These are phyloP conservation scores for Musa beccarii DNA, from an alignment of 176 grass and related monocot genomes.

Conservation along the genomic window DNA sequence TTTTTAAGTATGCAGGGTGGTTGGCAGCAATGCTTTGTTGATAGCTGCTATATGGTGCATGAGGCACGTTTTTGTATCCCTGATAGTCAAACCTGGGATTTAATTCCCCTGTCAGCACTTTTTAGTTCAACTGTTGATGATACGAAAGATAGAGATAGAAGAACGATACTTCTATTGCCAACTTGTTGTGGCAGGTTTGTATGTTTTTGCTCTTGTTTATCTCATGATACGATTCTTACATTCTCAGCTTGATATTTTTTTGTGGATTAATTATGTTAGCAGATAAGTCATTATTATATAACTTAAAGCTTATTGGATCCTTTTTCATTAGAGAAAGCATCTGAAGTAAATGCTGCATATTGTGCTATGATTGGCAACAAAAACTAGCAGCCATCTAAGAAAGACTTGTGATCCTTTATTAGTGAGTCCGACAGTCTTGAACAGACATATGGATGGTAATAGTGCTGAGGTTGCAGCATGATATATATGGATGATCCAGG, in stretches of 20 bases:
- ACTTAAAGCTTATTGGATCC: background rate
- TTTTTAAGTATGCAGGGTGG: constrained; percentile 14
- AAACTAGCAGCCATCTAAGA: no score
- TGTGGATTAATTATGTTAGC: background rate
- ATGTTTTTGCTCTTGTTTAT: constrained; percentile 7
- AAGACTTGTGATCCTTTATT: no score
- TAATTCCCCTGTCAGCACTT: constrained; percentile 63
- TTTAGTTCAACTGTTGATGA: constrained; percentile 38
- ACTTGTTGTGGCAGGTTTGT: constrained; percentile 83
- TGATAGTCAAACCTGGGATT: constrained; percentile 88
- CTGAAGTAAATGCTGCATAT: background rate
- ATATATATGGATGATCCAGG: background rate
- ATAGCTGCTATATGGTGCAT: constrained; percentile 44
- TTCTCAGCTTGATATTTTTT: background rate
- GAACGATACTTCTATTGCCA: constrained; percentile 48
- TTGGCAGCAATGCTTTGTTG: constrained; percentile 84
- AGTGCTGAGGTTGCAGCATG: background rate
- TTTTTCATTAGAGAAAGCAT: background rate
- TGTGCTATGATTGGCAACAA: background rate
- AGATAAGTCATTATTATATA: background rate
- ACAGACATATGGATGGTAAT: background rate
- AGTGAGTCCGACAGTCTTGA: no score
- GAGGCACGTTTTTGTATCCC: constrained; percentile 74
- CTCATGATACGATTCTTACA: background rate
- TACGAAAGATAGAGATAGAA: constrained; percentile 39